These are phyloP conservation scores for Isabelozyma gotoi DNA, from an alignment of 805 yeast species.

Conservation along the genomic window DNA sequence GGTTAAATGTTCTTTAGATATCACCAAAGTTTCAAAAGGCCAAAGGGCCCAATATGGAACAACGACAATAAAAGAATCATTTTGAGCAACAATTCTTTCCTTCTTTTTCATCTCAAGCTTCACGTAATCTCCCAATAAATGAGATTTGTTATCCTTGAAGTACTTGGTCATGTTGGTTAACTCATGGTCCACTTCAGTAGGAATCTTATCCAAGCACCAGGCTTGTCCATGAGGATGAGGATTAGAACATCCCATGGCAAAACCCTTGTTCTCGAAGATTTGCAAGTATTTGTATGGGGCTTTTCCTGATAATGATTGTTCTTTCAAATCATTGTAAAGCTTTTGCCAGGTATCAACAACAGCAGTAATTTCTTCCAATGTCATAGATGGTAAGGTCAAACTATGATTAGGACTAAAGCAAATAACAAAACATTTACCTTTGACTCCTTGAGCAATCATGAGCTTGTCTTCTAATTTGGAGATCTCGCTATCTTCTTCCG, in stretches of 20 bases:
- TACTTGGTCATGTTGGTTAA: constrained; percentile 52
- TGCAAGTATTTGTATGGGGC: constrained; percentile 60
- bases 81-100: constrained; percentile 55
- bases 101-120: constrained; percentile 50
- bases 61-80: constrained; percentile 63
- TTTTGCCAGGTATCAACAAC: constrained; percentile 65
- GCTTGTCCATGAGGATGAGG: constrained; percentile 85
- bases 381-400: constrained; percentile 65
- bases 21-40: constrained; percentile 74
- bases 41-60: constrained; percentile 84
- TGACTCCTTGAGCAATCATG: constrained; percentile 56
- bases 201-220: constrained; percentile 67
- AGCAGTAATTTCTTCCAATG: constrained; percentile 33
- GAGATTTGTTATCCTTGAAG: constrained; percentile 35
- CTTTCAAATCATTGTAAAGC: constrained; percentile 46
- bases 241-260: constrained; percentile 80
- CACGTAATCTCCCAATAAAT: constrained; percentile 64
- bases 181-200: constrained; percentile 66
- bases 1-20: constrained; percentile 54
- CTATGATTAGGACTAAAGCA: constrained; percentile 73
- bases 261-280: constrained; percentile 75
- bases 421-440: constrained; percentile 68
- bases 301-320: constrained; percentile 30
- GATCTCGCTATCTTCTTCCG: constrained; percentile 9
- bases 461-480: constrained; percentile 39